These are phyloP conservation scores for Echria macrotheca DNA, from an alignment of 495 filamentous ascomycete species.

Conservation along the genomic window DNA sequence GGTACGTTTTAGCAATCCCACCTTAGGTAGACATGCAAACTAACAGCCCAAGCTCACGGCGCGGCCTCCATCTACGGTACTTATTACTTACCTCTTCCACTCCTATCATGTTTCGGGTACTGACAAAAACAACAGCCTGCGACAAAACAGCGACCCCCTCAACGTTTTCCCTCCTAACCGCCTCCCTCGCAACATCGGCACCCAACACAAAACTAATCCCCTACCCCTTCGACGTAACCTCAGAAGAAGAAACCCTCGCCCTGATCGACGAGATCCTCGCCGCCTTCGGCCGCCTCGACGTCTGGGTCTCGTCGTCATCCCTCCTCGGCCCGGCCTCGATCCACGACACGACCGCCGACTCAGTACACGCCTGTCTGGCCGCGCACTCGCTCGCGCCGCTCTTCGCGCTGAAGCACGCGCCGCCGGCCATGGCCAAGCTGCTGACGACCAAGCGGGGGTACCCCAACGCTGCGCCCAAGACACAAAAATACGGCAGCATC, in stretches of 20 bases:
- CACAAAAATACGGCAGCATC: slow-evolving; percentile 52
- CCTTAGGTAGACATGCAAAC: not conserved
- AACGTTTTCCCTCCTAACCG: slow-evolving; percentile 25
- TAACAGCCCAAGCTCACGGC: slow-evolving; percentile 45
- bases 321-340: slow-evolving; percentile 54
- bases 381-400: slow-evolving; percentile 55
- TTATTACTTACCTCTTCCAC: not conserved
- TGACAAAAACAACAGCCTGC: slow-evolving; percentile 22
- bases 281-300: slow-evolving; percentile 52
- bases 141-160: slow-evolving; percentile 21
- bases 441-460: slow-evolving; percentile 46
- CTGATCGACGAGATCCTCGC: slow-evolving; percentile 60
- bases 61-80: slow-evolving; percentile 58
- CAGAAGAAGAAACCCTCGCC: slow-evolving; percentile 53
- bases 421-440: slow-evolving; percentile 55
- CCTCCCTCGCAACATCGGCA: slow-evolving; percentile 28
- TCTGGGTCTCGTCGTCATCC: slow-evolving; percentile 53
- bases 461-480: slow-evolving; percentile 55
- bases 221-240: slow-evolving; percentile 45
- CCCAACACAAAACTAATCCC: slow-evolving; percentile 2
- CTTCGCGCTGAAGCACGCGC: slow-evolving; percentile 58
- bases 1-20: slow-evolving; percentile 28
- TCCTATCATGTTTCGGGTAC: not conserved
- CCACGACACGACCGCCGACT: slow-evolving; percentile 46
- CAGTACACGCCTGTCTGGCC: slow-evolving; percentile 51